Evolutionary conservation across 345 rosid species (phyloP).

Genomic region (Zanthoxylum bungeanum): DNA sequence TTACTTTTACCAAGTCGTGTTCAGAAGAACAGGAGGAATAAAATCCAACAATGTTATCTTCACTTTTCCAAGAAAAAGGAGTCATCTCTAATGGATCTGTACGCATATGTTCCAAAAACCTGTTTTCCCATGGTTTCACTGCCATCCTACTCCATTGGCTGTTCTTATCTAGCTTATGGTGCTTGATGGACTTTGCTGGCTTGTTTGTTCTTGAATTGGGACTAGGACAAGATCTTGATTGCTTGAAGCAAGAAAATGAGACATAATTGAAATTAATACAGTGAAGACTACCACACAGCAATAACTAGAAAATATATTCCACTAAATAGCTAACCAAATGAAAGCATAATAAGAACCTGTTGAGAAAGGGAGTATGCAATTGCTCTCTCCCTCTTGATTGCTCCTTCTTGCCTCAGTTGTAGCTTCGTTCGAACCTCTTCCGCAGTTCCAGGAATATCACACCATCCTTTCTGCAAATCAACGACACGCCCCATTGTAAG

Average conservation of each 20-base stretch:
- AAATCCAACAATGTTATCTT: constrained; percentile 28
- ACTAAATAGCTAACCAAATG: neutral
- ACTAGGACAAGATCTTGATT: constrained; percentile 54
- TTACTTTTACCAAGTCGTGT: constrained; percentile 50
- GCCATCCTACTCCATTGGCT: constrained; percentile 77
- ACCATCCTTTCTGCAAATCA: constrained; percentile 69
- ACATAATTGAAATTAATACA: neutral
- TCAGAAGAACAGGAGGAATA: constrained; percentile 32
- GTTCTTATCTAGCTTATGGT: constrained; percentile 35
- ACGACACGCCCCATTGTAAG: neutral
- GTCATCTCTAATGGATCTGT: constrained; percentile 24
- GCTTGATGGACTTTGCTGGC: constrained; percentile 30
- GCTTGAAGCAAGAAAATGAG: constrained; percentile 29
- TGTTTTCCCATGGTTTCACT: constrained; percentile 67
- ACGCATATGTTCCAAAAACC: constrained; percentile 44
- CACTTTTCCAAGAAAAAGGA: constrained; percentile 49
- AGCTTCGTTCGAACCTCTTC: constrained; percentile 65
- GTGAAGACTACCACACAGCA: neutral
- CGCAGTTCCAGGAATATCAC: constrained; percentile 55
- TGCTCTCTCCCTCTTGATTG: constrained; percentile 91
- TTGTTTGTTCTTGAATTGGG: constrained; percentile 47
- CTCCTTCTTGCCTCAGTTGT: constrained; percentile 75
- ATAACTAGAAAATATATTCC: neutral
- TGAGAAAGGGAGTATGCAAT: constrained; percentile 62
- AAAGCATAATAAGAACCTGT: constrained; percentile 39